Percentiles rank a stretch among this genome's conserved stretches.
These are phyloP conservation scores for Rubroshorea leprosula DNA, from an alignment of 345 rosid genomes.

Conservation along the genomic window DNA sequence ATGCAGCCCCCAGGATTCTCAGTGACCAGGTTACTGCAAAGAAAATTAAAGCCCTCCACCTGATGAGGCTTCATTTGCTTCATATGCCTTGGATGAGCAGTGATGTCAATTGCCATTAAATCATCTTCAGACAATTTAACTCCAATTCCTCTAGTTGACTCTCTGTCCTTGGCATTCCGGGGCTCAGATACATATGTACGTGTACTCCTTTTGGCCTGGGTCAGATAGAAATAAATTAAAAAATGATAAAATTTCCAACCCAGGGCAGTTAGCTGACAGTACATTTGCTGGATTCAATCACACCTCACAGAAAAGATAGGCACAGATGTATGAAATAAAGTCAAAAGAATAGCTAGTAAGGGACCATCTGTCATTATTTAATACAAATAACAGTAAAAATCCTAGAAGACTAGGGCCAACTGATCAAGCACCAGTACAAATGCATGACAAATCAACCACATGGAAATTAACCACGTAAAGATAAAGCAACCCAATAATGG, in stretches of 20 bases:
- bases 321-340: background rate
- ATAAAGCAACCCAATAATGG: background rate
- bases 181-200: slow-evolving; percentile 52
- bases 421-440: slow-evolving; percentile 1
- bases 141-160: slow-evolving; percentile 34
- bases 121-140: slow-evolving; percentile 47
- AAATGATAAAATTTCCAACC: slow-evolving; percentile 1
- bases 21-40: slow-evolving; percentile 56
- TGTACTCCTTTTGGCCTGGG: slow-evolving; percentile 53
- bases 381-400: background rate
- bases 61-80: slow-evolving; percentile 91
- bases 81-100: slow-evolving; percentile 82
- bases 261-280: slow-evolving; percentile 2
- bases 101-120: slow-evolving; percentile 45
- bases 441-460: background rate
- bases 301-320: background rate
- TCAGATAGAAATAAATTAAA: slow-evolving; percentile 9
- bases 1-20: slow-evolving; percentile 90
- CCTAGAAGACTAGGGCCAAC: background rate
- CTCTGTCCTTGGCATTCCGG: slow-evolving; percentile 37
- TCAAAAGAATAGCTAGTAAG: background rate
- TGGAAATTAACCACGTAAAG: background rate
- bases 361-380: background rate
- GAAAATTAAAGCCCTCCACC: slow-evolving; percentile 72
- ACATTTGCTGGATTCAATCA: background rate